phyloP scores from a whole-genome alignment of 768 basidiomycete genomes.

The Pleurotus platypus region DNA sequence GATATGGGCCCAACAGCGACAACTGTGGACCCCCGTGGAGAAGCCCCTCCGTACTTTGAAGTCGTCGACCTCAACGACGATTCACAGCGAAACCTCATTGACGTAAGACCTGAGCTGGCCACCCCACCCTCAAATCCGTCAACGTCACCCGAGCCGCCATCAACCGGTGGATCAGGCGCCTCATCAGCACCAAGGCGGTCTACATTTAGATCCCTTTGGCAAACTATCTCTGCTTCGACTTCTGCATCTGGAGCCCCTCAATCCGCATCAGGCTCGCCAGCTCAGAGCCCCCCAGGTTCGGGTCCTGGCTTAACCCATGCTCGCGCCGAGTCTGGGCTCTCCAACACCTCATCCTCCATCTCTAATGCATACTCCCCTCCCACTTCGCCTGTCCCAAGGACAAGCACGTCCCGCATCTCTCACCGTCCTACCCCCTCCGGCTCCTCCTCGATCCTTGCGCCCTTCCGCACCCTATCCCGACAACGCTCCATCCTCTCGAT shows the following conservation, averaged over 20 bases:
- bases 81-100: background rate
- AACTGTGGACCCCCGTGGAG: constrained; percentile 45
- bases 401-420: constrained; percentile 20
- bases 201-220: constrained; percentile 5
- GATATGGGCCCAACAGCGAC: constrained; percentile 17
- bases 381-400: constrained; percentile 12
- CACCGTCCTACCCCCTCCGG: constrained; percentile 26
- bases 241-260: background rate
- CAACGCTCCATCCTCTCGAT: constrained; percentile 40
- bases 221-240: background rate
- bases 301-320: constrained; percentile 16
- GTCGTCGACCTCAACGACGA: constrained; percentile 25
- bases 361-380: constrained; percentile 19
- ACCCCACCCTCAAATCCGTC: background rate
- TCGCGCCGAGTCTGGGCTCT: constrained; percentile 28
- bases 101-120: background rate
- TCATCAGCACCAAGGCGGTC: background rate
- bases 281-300: constrained; percentile 1
- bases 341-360: constrained; percentile 18
- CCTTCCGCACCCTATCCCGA: constrained; percentile 48
- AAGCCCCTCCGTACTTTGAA: constrained; percentile 69
- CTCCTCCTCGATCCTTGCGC: constrained; percentile 34
- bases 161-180: background rate
- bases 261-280: background rate
- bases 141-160: background rate